Percentiles rank a stretch among this genome's conserved stretches.
Conservation (phyloP, 345 rosid genomes). For the Syzygium aromaticum region DNA sequence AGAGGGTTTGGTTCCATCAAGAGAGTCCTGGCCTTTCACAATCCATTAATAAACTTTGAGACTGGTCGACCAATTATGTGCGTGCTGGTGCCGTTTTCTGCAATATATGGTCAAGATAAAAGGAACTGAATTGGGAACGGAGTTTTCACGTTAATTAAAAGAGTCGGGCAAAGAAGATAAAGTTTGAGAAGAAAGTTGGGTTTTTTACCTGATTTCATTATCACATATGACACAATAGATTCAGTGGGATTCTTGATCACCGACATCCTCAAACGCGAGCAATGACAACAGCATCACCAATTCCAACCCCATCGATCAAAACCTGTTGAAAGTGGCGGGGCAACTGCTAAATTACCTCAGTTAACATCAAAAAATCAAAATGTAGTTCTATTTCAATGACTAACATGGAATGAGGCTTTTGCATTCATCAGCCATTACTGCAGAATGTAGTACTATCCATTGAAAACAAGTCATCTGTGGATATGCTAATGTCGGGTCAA, state of each 20-base stretch:
- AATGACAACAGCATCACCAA: not conserved
- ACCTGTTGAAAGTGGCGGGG: not conserved
- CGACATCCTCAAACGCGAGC: not conserved
- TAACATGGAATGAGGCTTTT: not conserved
- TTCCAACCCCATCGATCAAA: not conserved
- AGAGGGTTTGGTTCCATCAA: not conserved
- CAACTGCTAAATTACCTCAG: not conserved
- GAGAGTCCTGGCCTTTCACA: not conserved
- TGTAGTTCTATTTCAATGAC: not conserved
- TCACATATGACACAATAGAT: not conserved
- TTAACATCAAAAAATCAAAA: not conserved
- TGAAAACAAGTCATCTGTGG: not conserved
- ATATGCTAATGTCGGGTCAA: not conserved
- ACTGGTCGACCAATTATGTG: not conserved
- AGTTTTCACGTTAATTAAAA: not conserved
- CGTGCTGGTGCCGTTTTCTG: not conserved
- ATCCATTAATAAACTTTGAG: not conserved
- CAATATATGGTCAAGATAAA: not conserved
- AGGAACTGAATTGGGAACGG: not conserved
- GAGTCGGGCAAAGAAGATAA: not conserved
- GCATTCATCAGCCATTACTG: not conserved
- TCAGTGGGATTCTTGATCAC: not conserved
- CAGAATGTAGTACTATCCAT: not conserved
- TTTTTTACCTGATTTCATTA: not conserved
- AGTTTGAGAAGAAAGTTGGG: not conserved